phyloP scores from a whole-genome alignment of 176 grass and related monocot genomes.

The Triticum urartu region DNA sequence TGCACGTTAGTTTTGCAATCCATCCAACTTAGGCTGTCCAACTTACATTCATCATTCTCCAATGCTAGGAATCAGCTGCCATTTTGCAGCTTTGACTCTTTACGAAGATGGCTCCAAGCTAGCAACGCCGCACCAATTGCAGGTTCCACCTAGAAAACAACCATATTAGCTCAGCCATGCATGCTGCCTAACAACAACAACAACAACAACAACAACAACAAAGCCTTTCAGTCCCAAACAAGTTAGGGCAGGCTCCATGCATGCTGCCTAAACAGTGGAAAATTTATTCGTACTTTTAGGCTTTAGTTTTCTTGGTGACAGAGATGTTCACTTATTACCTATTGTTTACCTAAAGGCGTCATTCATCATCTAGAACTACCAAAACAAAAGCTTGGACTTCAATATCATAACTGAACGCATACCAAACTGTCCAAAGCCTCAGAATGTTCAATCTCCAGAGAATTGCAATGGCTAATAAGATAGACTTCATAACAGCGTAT shows the following conservation, averaged over 20 bases:
- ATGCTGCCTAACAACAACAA: too few relatives aligned
- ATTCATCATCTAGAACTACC: conserved; percentile 4
- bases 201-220: too few relatives aligned
- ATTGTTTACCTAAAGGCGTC: not conserved
- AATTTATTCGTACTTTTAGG: too few relatives aligned
- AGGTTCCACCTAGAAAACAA: conserved; percentile 70
- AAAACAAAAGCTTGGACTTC: not conserved
- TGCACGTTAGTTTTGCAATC: not conserved
- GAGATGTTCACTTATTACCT: not conserved
- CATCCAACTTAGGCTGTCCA: not conserved
- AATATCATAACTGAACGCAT: not conserved
- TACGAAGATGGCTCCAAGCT: conserved; percentile 52
- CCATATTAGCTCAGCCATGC: not conserved
- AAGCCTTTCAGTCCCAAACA: too few relatives aligned
- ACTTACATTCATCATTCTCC: conserved; percentile 16
- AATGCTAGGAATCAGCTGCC: conserved; percentile 37
- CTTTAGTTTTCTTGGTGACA: not conserved
- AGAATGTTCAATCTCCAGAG: not conserved
- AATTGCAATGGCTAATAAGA: conserved; percentile 18
- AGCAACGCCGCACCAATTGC: conserved; percentile 87
- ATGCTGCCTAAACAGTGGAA: not conserved
- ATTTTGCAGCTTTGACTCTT: conserved; percentile 43
- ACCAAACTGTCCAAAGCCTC: not conserved
- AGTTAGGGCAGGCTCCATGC: not conserved
- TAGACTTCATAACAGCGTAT: conserved; percentile 8